phyloP scores from a whole-genome alignment of 2,329 filamentous ascomycete genomes.

The Cytospora leucostoma region DNA sequence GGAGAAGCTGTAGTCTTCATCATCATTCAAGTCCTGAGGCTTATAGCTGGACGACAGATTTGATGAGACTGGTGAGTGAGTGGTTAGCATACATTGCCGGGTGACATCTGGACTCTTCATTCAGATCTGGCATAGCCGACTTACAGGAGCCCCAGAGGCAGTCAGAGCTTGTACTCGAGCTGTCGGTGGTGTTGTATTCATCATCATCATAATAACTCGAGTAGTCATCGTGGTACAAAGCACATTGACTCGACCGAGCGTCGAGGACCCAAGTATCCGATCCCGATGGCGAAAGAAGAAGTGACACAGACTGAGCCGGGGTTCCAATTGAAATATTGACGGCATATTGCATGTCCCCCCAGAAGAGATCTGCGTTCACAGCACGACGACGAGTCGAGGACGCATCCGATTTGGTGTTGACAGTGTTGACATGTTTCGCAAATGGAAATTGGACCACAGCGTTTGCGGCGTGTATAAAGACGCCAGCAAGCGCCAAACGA shows the following conservation, averaged over 20 bases:
- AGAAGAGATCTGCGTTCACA: conserved; percentile 17
- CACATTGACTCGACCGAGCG: conserved; percentile 24
- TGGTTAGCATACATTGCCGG: conserved; percentile 18
- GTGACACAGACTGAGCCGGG: conserved; percentile 34
- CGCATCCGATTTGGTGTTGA: not conserved
- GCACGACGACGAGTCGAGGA: conserved; percentile 6
- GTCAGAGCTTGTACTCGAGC: not conserved
- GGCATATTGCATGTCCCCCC: conserved; percentile 30
- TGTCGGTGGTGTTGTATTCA: not conserved
- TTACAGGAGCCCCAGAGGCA: conserved; percentile 34
- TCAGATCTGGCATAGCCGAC: not conserved
- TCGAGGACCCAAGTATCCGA: conserved; percentile 36
- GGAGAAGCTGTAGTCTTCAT: conserved; percentile 22
- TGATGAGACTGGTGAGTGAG: conserved; percentile 14
- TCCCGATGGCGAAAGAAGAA: conserved; percentile 33
- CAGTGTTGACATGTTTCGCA: conserved; percentile 4
- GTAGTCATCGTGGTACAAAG: conserved; percentile 7
- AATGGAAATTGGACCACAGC: conserved; percentile 24
- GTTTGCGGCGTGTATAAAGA: conserved; percentile 3
- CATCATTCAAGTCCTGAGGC: conserved; percentile 22
- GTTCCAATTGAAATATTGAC: conserved; percentile 35
- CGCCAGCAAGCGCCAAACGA: conserved; percentile 15
- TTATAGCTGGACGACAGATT: conserved; percentile 32
- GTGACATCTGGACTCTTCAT: not conserved
- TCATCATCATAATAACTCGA: conserved; percentile 11